Conservation (phyloP, 2,329 filamentous ascomycete genomes). For the Talaromyces sp. region DNA sequence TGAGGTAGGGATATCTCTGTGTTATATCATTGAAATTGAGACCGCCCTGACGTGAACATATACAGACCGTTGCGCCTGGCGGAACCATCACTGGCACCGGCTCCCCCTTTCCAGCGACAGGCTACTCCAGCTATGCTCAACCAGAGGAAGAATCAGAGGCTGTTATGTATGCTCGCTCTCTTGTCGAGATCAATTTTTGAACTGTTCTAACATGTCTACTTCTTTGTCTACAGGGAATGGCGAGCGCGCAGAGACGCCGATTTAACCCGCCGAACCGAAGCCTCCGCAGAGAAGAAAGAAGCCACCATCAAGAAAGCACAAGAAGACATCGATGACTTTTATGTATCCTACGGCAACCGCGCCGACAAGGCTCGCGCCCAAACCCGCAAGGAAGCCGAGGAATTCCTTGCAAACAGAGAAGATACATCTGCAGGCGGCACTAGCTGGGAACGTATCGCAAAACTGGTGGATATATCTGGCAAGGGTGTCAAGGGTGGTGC, state of each 20-base stretch:
- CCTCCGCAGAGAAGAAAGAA: slow-evolving; percentile 74
- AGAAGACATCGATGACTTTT: slow-evolving; percentile 96
- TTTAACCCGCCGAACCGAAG: slow-evolving; percentile 76
- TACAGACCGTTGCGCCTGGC: slow-evolving; percentile 65
- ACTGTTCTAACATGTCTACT: not conserved
- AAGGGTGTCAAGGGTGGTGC: slow-evolving; percentile 85
- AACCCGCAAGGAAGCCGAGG: slow-evolving; percentile 84
- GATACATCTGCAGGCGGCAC: slow-evolving; percentile 93
- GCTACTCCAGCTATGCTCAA: slow-evolving; percentile 50
- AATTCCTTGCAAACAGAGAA: slow-evolving; percentile 82
- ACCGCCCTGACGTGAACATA: slow-evolving; percentile 4
- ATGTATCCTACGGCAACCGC: slow-evolving; percentile 98
- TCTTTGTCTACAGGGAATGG: slow-evolving; percentile 59
- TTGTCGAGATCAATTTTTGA: not conserved
- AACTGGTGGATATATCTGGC: slow-evolving; percentile 93
- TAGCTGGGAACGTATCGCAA: slow-evolving; percentile 97
- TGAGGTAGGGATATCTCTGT: slow-evolving; percentile 51
- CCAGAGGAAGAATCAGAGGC: slow-evolving; percentile 81
- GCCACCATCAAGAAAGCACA: slow-evolving; percentile 85
- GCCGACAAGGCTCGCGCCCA: slow-evolving; percentile 89
- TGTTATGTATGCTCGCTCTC: slow-evolving; percentile 52
- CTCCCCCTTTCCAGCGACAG: slow-evolving; percentile 51
- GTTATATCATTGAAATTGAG: not conserved
- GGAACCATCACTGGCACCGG: slow-evolving; percentile 72
- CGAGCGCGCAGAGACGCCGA: slow-evolving; percentile 80